phyloP scores from a whole-genome alignment of 2,329 filamentous ascomycete species.

The Cucurbitaria berberidis region DNA sequence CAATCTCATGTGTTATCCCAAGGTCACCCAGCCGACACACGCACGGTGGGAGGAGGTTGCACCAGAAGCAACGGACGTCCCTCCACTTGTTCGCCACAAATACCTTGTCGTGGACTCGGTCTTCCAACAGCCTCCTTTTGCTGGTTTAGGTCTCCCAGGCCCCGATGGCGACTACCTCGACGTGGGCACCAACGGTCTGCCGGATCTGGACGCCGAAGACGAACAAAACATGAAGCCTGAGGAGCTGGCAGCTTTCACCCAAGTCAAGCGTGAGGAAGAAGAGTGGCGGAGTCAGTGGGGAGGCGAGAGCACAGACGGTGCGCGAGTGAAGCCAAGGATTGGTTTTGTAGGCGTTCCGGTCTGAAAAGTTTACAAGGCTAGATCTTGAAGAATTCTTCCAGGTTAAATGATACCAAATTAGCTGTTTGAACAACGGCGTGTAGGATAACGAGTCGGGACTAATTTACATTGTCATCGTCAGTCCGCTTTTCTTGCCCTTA shows the following conservation, averaged over 20 bases:
- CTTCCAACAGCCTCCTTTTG: slow-evolving; percentile 64
- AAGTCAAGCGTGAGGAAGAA: slow-evolving; percentile 67
- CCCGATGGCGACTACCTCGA: slow-evolving; percentile 60
- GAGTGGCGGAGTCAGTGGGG: slow-evolving; percentile 79
- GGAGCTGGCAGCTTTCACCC: slow-evolving; percentile 74
- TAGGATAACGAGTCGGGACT: background rate
- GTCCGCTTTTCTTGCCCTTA: background rate
- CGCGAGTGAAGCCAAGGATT: slow-evolving; percentile 54
- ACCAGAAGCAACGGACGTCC: slow-evolving; percentile 52
- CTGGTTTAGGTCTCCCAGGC: slow-evolving; percentile 65
- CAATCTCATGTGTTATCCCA: slow-evolving; percentile 86
- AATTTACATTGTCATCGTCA: background rate
- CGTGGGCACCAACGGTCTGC: slow-evolving; percentile 62
- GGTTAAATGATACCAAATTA: slow-evolving; percentile 12
- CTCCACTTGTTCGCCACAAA: slow-evolving; percentile 65
- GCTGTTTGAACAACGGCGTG: background rate
- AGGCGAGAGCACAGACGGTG: slow-evolving; percentile 66
- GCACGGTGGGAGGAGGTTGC: slow-evolving; percentile 78
- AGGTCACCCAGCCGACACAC: slow-evolving; percentile 86
- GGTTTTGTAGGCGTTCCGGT: slow-evolving; percentile 58
- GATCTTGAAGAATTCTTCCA: background rate
- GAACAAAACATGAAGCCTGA: slow-evolving; percentile 70
- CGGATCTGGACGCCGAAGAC: slow-evolving; percentile 69
- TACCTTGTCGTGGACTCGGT: slow-evolving; percentile 68
- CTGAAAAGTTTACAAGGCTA: slow-evolving; percentile 25